These are phyloP conservation scores for Baorangia bicolor DNA, from an alignment of 768 basidiomycete genomes.

Conservation along the genomic window DNA sequence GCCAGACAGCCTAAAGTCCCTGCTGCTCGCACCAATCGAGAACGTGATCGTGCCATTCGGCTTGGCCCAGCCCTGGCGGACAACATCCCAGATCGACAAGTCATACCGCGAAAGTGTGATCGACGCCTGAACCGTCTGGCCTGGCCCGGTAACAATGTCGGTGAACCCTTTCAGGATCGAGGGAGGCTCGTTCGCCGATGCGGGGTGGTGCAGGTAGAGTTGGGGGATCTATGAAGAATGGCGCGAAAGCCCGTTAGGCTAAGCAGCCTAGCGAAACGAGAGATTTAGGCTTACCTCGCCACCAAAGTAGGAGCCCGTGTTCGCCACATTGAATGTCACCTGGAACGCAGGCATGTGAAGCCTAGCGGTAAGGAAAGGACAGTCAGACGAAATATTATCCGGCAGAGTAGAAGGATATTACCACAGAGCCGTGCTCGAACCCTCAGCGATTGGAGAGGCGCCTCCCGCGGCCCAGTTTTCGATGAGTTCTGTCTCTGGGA, in stretches of 20 bases:
- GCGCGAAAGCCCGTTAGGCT: background rate
- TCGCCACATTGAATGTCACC: constrained; percentile 64
- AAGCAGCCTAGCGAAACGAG: background rate
- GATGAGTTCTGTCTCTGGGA: constrained; percentile 32
- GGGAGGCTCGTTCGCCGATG: constrained; percentile 66
- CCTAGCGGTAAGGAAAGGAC: constrained; percentile 32
- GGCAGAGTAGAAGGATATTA: constrained; percentile 18
- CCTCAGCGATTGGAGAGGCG: constrained; percentile 52
- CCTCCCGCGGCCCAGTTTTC: constrained; percentile 59
- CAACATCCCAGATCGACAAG: constrained; percentile 74
- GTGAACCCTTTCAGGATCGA: constrained; percentile 71
- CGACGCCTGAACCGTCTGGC: constrained; percentile 44
- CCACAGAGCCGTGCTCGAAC: constrained; percentile 65
- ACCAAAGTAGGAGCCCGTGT: constrained; percentile 62
- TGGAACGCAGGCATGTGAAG: constrained; percentile 63
- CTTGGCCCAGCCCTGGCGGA: constrained; percentile 69
- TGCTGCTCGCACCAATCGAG: constrained; percentile 67
- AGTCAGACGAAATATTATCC: background rate
- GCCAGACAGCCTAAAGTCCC: constrained; percentile 57
- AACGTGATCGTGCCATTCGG: constrained; percentile 64
- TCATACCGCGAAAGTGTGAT: constrained; percentile 68
- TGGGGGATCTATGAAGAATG: constrained; percentile 57
- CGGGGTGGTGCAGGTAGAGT: constrained; percentile 69
- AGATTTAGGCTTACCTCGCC: constrained; percentile 49
- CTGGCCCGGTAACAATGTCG: constrained; percentile 49